Evolutionary conservation across 148 eudicot genomes (phyloP), one percentile per base, ranked within the genome.

Genomic region (Camellia lanceoleosa): DNA sequence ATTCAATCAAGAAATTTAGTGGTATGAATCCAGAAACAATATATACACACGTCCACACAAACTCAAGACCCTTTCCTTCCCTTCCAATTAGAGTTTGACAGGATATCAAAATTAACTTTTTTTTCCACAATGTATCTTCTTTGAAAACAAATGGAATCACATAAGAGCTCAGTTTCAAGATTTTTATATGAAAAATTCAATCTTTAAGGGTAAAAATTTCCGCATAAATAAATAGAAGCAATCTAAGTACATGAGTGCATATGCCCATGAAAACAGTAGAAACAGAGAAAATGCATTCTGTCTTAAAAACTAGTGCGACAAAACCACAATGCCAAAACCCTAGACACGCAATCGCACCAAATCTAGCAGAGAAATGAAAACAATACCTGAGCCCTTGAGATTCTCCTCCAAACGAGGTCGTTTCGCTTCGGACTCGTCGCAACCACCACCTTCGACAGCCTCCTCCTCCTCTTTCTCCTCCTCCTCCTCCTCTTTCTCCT

Each of bases 391-490:
- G 6, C 46, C 86, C 20, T 89, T 85, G 61, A 72, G 38, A 38
- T 66, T 68, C 23, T 89, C 89, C 49, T 93, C 95, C 72, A 93
- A 56, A 55, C 93, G 93, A 78, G 89, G 90, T 12, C 97, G 93
- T 84, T 93, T 93, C 51, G 89, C 47, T 14, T 90, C 91, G 65
- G 66, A 59, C 66, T 74, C 77, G 51, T 74, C 77, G 13, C 77
- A 69, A 46, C 74, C 88, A 16, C 79, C 89, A 52, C 52, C 86
- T 9, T 14, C 89, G 19, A 76, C 88, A 44, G 72, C 79, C 13
- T 46, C 85, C 59, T 59, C 80, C 9, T 63, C 44, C 20, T 30
- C 38, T 30, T 30, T 30, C 38, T 30, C 47, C 79, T 16, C 4
- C 52, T 7, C 85, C 59, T 59, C 80, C 9, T 63, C 44, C 20